Percentiles rank a stretch among this genome's conserved stretches.
These are phyloP conservation scores for Paecilomyces formosus DNA, from an alignment of 2,329 filamentous ascomycete species.

Conservation along the genomic window DNA sequence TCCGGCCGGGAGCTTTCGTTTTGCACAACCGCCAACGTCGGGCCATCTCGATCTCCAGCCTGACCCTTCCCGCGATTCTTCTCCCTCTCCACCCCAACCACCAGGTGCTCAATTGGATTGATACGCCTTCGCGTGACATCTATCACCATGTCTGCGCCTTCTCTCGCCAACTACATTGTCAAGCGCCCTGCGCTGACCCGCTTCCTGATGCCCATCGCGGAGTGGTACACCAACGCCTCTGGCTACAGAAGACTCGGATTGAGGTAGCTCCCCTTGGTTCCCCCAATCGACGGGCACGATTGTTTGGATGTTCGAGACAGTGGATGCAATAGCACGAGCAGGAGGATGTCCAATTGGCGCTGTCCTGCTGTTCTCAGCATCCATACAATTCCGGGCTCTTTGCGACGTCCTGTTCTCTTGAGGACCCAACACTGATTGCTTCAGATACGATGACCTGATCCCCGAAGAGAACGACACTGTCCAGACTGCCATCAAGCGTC, in stretches of 20 bases:
- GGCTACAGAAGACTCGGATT: conserved; percentile 92
- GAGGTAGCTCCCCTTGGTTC: conserved; percentile 54
- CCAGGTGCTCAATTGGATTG: conserved; percentile 19
- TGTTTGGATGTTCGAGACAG: background rate
- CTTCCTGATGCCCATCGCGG: conserved; percentile 71
- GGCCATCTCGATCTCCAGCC: conserved; percentile 27
- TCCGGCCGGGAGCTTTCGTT: conserved; percentile 25
- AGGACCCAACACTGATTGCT: conserved; percentile 3
- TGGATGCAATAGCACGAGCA: background rate
- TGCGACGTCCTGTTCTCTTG: background rate
- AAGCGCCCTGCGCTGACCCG: conserved; percentile 80
- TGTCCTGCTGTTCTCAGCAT: background rate
- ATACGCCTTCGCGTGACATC: conserved; percentile 9
- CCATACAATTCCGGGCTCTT: background rate
- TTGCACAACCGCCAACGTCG: conserved; percentile 34
- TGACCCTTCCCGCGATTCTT: conserved; percentile 15
- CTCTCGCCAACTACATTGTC: conserved; percentile 66
- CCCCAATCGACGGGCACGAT: conserved; percentile 1
- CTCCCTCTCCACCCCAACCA: conserved; percentile 22
- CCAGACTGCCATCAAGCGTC: conserved; percentile 81
- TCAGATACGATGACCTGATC: conserved; percentile 88
- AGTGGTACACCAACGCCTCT: conserved; percentile 82
- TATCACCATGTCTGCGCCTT: conserved; percentile 60
- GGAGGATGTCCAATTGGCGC: background rate
- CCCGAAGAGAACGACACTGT: conserved; percentile 85